Conservation (phyloP, 2,329 filamentous ascomycete species). For the Didymella pinodella region DNA sequence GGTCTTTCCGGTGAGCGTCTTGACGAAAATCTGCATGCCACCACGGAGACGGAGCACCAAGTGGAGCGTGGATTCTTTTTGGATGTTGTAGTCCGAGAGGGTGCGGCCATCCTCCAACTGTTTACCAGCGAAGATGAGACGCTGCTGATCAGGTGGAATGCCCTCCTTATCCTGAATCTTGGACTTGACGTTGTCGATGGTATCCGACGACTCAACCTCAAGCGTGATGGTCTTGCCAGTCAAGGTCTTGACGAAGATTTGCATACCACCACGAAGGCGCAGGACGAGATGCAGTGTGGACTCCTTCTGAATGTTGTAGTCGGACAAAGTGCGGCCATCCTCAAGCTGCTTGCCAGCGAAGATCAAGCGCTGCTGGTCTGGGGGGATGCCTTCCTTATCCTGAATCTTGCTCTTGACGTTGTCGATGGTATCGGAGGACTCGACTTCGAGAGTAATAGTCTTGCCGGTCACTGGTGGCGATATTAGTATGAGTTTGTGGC, state of each 20-base stretch:
- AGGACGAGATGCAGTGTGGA: constrained; percentile 78
- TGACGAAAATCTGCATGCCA: constrained; percentile 70
- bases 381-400: constrained; percentile 67
- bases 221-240: constrained; percentile 72
- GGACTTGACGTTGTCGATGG: constrained; percentile 94
- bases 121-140: constrained; percentile 94
- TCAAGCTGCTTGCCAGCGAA: constrained; percentile 67
- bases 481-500: constrained; percentile 38
- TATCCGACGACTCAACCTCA: constrained; percentile 77
- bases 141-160: constrained; percentile 95
- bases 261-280: constrained; percentile 71
- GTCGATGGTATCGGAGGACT: constrained; percentile 52
- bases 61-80: constrained; percentile 89
- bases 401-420: constrained; percentile 59
- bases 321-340: constrained; percentile 63
- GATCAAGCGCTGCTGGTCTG: constrained; percentile 66
- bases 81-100: constrained; percentile 91
- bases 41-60: constrained; percentile 86
- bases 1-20: constrained; percentile 79
- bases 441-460: constrained; percentile 59
- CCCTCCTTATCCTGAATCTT: constrained; percentile 99
- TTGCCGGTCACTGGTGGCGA: constrained; percentile 62
- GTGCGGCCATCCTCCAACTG: constrained; percentile 95
- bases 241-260: constrained; percentile 70
- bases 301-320: constrained; percentile 67